phyloP scores from a whole-genome alignment of 345 rosid genomes.

The Gossypium sturtianum region DNA sequence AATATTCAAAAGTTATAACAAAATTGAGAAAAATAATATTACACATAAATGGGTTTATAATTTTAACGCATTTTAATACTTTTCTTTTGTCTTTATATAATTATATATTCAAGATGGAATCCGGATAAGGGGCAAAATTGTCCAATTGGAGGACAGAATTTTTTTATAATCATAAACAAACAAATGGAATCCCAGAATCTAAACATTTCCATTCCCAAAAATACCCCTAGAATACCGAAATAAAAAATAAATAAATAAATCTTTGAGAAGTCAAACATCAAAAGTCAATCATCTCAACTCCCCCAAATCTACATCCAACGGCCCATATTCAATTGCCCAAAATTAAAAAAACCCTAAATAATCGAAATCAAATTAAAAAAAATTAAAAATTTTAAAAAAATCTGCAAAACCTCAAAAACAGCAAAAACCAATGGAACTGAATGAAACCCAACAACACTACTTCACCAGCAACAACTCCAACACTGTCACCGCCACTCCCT shows the following conservation, averaged over 20 bases:
- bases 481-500: constrained; percentile 28
- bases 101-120: neutral
- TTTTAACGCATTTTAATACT: no score
- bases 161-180: neutral
- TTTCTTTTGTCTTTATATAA: no score
- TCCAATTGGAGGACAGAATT: neutral
- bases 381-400: neutral
- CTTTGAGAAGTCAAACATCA: constrained; percentile 6
- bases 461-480: constrained; percentile 33
- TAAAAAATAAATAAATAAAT: neutral
- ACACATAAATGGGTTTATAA: no score
- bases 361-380: constrained; percentile 10
- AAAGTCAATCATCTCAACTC: constrained; percentile 9
- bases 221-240: neutral
- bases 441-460: constrained; percentile 54
- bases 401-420: constrained; percentile 20
- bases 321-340: neutral
- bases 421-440: constrained; percentile 43
- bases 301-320: constrained; percentile 21
- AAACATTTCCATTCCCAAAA: neutral
- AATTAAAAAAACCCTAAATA: constrained; percentile 2
- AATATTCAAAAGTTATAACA: no score
- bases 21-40: no score
- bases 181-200: neutral
- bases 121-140: neutral